phyloP scores from a whole-genome alignment of 139 green algal genomes.

The Closterium sp. region DNA sequence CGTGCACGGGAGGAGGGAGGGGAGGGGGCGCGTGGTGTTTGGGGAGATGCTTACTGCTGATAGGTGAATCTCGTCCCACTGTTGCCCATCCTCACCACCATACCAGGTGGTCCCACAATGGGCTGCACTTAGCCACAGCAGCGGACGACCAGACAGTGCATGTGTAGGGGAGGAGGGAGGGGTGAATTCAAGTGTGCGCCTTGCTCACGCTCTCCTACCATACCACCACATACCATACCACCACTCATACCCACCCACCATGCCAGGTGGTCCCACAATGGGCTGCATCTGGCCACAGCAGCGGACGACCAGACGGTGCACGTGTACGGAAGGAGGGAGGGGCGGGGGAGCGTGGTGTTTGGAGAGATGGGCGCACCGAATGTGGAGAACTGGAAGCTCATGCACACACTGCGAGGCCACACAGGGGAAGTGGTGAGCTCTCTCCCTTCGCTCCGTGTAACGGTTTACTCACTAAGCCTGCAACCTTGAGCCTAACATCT shows the following conservation, averaged over 20 bases:
- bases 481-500: no score
- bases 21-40: constrained; percentile 57
- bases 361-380: constrained; percentile 61
- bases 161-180: constrained; percentile 69
- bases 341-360: constrained; percentile 58
- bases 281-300: constrained; percentile 64
- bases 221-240: no score
- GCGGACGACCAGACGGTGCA: constrained; percentile 75
- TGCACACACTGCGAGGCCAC: constrained; percentile 70
- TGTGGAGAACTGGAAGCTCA: constrained; percentile 84
- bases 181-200: no score
- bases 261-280: no score
- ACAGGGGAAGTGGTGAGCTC: constrained; percentile 70
- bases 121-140: constrained; percentile 64
- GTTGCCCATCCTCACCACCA: no score
- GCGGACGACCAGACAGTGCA: constrained; percentile 75
- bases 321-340: constrained; percentile 69
- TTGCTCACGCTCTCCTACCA: no score
- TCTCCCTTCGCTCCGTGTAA: no score
- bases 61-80: no score
- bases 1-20: constrained; percentile 69
- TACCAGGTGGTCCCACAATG: constrained; percentile 65
- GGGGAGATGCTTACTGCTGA: no score
- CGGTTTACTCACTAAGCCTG: no score
- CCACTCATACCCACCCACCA: no score